Evolutionary conservation across 768 basidiomycete genomes (phyloP).

Genomic region (Boletus insuetus): DNA sequence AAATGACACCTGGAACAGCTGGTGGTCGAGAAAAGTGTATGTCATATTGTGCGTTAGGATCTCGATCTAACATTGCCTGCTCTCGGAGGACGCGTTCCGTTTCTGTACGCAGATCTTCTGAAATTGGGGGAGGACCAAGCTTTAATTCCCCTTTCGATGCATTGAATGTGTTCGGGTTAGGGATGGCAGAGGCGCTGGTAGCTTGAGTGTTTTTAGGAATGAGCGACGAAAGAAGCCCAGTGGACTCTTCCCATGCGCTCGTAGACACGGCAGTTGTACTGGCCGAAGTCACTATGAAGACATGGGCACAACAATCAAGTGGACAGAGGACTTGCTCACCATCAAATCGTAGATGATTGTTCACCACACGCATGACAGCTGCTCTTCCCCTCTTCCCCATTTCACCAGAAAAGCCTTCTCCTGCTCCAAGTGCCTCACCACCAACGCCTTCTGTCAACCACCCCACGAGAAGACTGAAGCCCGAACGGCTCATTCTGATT

Average conservation of each 20-base stretch:
- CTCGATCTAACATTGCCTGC: slow-evolving; percentile 73
- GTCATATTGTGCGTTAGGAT: slow-evolving; percentile 66
- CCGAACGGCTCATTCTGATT: slow-evolving; percentile 85
- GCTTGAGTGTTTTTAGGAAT: slow-evolving; percentile 60
- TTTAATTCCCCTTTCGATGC: slow-evolving; percentile 73
- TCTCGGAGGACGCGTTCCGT: slow-evolving; percentile 78
- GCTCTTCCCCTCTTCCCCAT: slow-evolving; percentile 83
- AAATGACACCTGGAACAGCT: slow-evolving; percentile 50
- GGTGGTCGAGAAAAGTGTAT: slow-evolving; percentile 50
- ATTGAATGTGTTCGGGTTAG: slow-evolving; percentile 75
- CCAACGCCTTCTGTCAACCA: slow-evolving; percentile 95
- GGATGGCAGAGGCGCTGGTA: slow-evolving; percentile 34
- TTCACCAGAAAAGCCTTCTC: slow-evolving; percentile 78
- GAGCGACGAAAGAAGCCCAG: slow-evolving; percentile 77
- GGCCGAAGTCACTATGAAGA: slow-evolving; percentile 60
- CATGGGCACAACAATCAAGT: slow-evolving; percentile 17
- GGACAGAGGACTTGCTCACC: slow-evolving; percentile 45
- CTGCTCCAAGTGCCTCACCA: slow-evolving; percentile 77
- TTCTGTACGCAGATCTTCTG: slow-evolving; percentile 79
- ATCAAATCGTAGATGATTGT: slow-evolving; percentile 88
- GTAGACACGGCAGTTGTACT: slow-evolving; percentile 61
- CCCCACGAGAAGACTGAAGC: slow-evolving; percentile 87
- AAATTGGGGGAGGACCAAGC: slow-evolving; percentile 77
- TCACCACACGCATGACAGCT: slow-evolving; percentile 90
- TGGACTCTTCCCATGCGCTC: slow-evolving; percentile 80